Evolutionary conservation across 768 basidiomycete species (phyloP).

Genomic region (Boletellus emodensis): DNA sequence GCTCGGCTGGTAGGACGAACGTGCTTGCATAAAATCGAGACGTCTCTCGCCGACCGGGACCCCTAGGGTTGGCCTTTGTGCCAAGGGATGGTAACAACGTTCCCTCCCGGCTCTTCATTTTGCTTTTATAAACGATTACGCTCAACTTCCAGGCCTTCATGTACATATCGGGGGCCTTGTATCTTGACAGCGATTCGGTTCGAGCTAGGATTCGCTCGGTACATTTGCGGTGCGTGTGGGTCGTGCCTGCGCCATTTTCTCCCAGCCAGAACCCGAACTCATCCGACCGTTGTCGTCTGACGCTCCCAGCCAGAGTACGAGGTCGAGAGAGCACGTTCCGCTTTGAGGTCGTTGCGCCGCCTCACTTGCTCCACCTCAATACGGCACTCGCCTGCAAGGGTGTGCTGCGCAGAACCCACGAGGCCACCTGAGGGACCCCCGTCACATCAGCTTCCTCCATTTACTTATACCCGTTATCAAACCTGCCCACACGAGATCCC

Average conservation of each 20-base stretch:
- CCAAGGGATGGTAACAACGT: slow-evolving; percentile 5
- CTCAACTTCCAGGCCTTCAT: slow-evolving; percentile 17
- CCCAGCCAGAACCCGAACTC: slow-evolving; percentile 12
- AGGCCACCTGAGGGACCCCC: slow-evolving; percentile 7
- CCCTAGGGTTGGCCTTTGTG: too few species aligned
- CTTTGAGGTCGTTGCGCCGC: not conserved
- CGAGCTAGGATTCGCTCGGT: slow-evolving; percentile 22
- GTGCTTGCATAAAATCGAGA: slow-evolving; percentile 31
- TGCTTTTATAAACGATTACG: slow-evolving; percentile 31
- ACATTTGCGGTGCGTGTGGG: slow-evolving; percentile 14
- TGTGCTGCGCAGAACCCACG: slow-evolving; percentile 9
- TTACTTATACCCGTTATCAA: too few species aligned
- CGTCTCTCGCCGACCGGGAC: too few species aligned
- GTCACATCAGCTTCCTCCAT: not conserved
- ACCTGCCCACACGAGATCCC: too few species aligned
- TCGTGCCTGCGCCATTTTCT: slow-evolving; percentile 6
- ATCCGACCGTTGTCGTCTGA: slow-evolving; percentile 10
- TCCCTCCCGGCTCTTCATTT: slow-evolving; percentile 4
- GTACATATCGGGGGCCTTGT: slow-evolving; percentile 30
- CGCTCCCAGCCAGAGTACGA: too few species aligned
- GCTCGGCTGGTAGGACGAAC: slow-evolving; percentile 28
- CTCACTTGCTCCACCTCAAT: not conserved
- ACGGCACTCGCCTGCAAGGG: not conserved
- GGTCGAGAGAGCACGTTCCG: too few species aligned
- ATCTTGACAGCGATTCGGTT: slow-evolving; percentile 14